phyloP scores from a whole-genome alignment of 331 rosid species.

The Rosa hybrid region DNA sequence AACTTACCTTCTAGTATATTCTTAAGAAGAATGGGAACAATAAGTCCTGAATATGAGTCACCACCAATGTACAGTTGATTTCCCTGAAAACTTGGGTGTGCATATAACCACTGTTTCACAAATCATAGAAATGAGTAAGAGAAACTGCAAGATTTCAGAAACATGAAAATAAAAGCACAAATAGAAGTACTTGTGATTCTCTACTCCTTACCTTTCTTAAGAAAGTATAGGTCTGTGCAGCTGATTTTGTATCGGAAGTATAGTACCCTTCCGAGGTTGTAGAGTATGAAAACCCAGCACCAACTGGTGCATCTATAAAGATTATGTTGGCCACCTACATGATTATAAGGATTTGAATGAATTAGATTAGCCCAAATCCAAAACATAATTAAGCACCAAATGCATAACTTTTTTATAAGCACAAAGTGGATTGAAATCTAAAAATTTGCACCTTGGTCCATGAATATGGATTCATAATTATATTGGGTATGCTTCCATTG shows the following conservation, averaged over 20 bases:
- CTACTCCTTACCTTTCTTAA: conserved; percentile 27
- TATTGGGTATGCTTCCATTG: conserved; percentile 26
- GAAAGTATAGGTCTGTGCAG: conserved; percentile 14
- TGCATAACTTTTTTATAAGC: not conserved
- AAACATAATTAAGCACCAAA: not conserved
- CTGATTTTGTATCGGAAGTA: conserved; percentile 17
- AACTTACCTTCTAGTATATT: conserved; percentile 23
- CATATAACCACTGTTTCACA: conserved; percentile 25
- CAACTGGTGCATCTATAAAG: conserved; percentile 35
- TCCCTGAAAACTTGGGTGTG: conserved; percentile 26
- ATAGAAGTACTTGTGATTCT: not conserved
- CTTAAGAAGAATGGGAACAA: conserved; percentile 21
- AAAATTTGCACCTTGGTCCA: conserved; percentile 33
- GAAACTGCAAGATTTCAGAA: not conserved
- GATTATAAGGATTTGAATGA: not conserved
- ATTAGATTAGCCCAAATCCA: not conserved
- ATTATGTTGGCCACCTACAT: conserved; percentile 21
- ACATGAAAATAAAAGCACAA: not conserved
- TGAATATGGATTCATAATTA: conserved; percentile 27
- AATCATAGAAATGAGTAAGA: not conserved
- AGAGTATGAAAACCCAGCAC: conserved; percentile 37
- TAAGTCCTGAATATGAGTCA: conserved; percentile 32
- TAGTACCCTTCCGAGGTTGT: conserved; percentile 8
- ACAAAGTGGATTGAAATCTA: not conserved
- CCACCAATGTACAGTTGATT: conserved; percentile 38